phyloP scores from a whole-genome alignment of 441 rosid genomes.

The Brassica hybrid region DNA sequence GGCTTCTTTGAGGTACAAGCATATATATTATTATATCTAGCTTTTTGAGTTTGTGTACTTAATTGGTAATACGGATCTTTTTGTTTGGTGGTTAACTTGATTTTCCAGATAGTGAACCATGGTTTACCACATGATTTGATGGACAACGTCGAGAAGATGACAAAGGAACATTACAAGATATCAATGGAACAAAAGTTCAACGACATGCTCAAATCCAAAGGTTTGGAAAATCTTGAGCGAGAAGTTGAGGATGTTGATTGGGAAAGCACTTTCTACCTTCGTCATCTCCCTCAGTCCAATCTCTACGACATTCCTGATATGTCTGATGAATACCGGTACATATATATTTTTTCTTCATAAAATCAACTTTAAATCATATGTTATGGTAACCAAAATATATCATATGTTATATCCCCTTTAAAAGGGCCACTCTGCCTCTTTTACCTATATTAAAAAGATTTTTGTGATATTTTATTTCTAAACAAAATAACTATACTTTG shows the following conservation, averaged over 20 bases:
- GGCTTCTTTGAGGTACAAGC: constrained; percentile 88
- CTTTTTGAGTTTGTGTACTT: constrained; percentile 5
- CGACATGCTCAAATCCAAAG: constrained; percentile 56
- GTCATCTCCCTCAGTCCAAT: constrained; percentile 58
- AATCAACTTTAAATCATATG: background rate
- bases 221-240: constrained; percentile 49
- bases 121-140: constrained; percentile 57
- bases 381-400: background rate
- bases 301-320: too few species aligned
- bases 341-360: background rate
- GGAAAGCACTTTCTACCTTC: constrained; percentile 69
- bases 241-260: constrained; percentile 58
- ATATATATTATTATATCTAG: background rate
- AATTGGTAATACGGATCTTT: constrained; percentile 1
- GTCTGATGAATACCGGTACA: constrained; percentile 52
- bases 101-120: constrained; percentile 54
- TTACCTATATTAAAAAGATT: background rate
- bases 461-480: constrained; percentile 14
- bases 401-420: background rate
- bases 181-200: constrained; percentile 61
- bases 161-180: constrained; percentile 60
- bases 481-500: background rate
- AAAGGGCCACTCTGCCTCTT: constrained; percentile 13
- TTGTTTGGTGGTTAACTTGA: background rate
- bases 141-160: constrained; percentile 62